Base-by-base conservation (phyloP, 176 grass and related monocot genomes). In the Eragrostis nindensis region DNA sequence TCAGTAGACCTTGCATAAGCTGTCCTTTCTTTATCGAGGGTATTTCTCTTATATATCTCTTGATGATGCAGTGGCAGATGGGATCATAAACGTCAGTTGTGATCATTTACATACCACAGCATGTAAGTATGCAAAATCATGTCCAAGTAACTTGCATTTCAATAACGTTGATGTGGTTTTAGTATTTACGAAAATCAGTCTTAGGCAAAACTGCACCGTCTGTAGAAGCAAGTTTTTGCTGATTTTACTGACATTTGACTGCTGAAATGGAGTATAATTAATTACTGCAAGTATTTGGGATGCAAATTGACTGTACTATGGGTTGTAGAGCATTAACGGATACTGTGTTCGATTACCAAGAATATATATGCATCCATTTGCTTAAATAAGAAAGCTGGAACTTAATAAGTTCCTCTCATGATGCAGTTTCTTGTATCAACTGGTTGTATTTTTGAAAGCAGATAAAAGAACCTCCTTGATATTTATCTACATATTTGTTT, bases 41-140 rank as follows among this genome's bases (percentile, higher is more conserved):
- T 49, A 32, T 81, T 86, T 36, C 65, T 65, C 24, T 42, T 80
- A 59, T 80, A 66, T 43, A 27, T 46, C 17, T 73, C 74, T 74
- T 93, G 60, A 49, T 83, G 27, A 26, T 91, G 78, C 86, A 97
- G 94, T 94, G 94, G 94, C 94, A 97, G 80, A 87, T 97, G 91
- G 94, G 94, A 36, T 79, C 76, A 25, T 97, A 75, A 91, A 56
- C 77, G 21, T 61, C 16, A 22, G 53, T 50, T 14, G 29, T 84
- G 22, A 50, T 45, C 40, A 72, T n/a, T 38, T 77, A 32, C 50
- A 68, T 81, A 67, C 14, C 42, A 49, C 6, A 41, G 11, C 5
- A 1, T 87, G 87, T 92, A 92, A 84, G 86, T 77, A 76, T 61
- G 45, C 41, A 30, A 50, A 78, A 43, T 36, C 13, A 48, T 41